A percentile compares a stretch with the other conserved stretches of the same genome.
Conservation (phyloP, 768 basidiomycete species). For the Boletus patriciae region DNA sequence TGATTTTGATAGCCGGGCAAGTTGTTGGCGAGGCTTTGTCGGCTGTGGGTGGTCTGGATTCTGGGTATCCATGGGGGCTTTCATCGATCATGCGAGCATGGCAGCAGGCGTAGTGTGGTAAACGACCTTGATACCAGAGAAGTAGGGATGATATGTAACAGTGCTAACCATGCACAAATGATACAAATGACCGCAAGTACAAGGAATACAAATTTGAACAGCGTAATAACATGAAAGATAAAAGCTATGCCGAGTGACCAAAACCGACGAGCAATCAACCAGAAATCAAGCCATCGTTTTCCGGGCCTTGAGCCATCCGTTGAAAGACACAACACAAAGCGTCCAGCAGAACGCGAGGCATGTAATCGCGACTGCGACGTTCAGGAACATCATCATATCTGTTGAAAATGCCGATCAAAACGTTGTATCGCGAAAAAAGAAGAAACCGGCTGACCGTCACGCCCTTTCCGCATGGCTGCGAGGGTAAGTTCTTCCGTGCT, state of each 20-base stretch:
- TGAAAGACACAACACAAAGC: conserved; percentile 69
- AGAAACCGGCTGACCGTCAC: conserved; percentile 60
- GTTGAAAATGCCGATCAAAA: conserved; percentile 2
- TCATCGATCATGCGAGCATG: conserved; percentile 59
- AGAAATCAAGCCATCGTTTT: conserved; percentile 21
- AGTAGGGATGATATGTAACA: background rate
- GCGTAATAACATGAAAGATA: background rate
- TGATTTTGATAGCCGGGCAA: conserved; percentile 69
- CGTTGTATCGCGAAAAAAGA: background rate
- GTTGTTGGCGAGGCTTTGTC: conserved; percentile 90
- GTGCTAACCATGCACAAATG: background rate
- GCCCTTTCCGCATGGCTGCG: conserved; percentile 87
- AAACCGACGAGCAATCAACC: background rate
- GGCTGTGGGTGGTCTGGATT: conserved; percentile 88
- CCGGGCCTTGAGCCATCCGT: conserved; percentile 71
- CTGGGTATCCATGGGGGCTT: conserved; percentile 81
- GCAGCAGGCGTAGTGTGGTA: conserved; percentile 7
- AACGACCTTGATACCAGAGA: background rate
- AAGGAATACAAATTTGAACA: background rate
- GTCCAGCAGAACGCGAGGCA: conserved; percentile 88
- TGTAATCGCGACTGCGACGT: conserved; percentile 81
- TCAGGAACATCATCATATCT: conserved; percentile 92
- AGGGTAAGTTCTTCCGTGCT: conserved; percentile 88
- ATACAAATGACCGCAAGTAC: background rate
- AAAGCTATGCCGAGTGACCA: background rate